These are phyloP conservation scores for Gastrolobium bilobum DNA, from an alignment of 306 rosid genomes.

Conservation along the genomic window DNA sequence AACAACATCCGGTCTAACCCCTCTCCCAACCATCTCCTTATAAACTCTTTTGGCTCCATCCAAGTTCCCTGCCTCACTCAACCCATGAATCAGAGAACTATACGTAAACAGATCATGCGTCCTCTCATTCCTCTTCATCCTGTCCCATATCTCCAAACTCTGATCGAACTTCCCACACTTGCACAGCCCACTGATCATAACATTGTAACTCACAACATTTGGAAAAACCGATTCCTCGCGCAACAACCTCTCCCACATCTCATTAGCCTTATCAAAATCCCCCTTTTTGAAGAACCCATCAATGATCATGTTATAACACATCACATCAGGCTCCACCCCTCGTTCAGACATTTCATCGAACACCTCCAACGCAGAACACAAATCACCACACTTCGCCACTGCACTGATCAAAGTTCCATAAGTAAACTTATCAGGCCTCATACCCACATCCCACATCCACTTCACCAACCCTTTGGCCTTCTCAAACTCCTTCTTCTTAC, in stretches of 20 bases:
- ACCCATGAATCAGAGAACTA: slow-evolving; percentile 82
- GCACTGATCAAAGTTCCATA: slow-evolving; percentile 74
- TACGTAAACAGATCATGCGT: slow-evolving; percentile 66
- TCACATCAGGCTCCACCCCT: slow-evolving; percentile 76
- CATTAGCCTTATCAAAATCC: slow-evolving; percentile 66
- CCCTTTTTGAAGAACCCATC: slow-evolving; percentile 77
- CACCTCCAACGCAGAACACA: slow-evolving; percentile 70
- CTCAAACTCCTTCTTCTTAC: slow-evolving; percentile 75
- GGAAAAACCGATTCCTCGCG: slow-evolving; percentile 66
- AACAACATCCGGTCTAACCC: slow-evolving; percentile 69
- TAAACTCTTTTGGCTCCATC: slow-evolving; percentile 73
- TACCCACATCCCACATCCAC: slow-evolving; percentile 73
- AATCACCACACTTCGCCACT: slow-evolving; percentile 61
- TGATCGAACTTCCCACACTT: slow-evolving; percentile 76
- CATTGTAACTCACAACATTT: slow-evolving; percentile 75
- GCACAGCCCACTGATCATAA: slow-evolving; percentile 89
- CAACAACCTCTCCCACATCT: slow-evolving; percentile 80
- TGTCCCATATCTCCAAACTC: slow-evolving; percentile 79
- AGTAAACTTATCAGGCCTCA: slow-evolving; percentile 72
- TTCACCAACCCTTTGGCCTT: slow-evolving; percentile 71
- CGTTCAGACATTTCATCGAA: slow-evolving; percentile 89
- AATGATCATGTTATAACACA: slow-evolving; percentile 84
- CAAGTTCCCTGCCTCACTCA: slow-evolving; percentile 72
- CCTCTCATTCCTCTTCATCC: slow-evolving; percentile 81
- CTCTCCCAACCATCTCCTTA: slow-evolving; percentile 65